Evolutionary conservation across 352 stramenopile genomes (phyloP), one percentile per base, ranked within the genome.

Genomic region (Phytophthora cryptogea): DNA sequence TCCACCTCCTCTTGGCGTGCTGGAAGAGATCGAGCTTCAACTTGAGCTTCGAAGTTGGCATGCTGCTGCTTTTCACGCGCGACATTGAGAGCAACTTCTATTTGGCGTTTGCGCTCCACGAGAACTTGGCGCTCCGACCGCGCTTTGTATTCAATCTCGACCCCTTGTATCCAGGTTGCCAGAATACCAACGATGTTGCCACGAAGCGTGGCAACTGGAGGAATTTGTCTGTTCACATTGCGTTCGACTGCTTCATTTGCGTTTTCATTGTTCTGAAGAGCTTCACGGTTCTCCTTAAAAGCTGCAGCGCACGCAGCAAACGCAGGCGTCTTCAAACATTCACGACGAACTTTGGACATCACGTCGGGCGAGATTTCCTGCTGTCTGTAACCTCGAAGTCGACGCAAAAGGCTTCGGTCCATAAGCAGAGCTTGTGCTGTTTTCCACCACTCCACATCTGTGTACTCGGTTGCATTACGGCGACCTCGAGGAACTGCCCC

Each of bases 61-160:
- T 74, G 52, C 20, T 76, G 52, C 8, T 89, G 66, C 0, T 69
- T 80, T 8, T 68, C 50, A 9, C 80, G 67, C 2, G 74, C 67
- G 0, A 55, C 23, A 0, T 45, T 62, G 14, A 89, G 66, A 7
- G 74, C 72, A 10, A 71, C 63, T 11, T 67, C 75, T 13, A 92
- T 61, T 28, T 74, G 64, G 1, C 71, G 74, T 55, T 86, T 86
- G 26, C 76, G 77, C 35, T 92, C 78, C 0, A 58, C 59, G 4
- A 92, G 65, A n/a, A 67, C 71, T 28, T 86, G 72, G 0, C 78
- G 74, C 20, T 90, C 79, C 0, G 59, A 68, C 28, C 59, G 66
- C n/a, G 80, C 68, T n/a, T 80, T 83, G 59, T 94, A 89, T 51
- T 94, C 82, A 26, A 84, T 73, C 50, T 90, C 85, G 16, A 94